Base-by-base conservation (phyloP, 2,329 filamentous ascomycete species). In the Periconia sp. region DNA sequence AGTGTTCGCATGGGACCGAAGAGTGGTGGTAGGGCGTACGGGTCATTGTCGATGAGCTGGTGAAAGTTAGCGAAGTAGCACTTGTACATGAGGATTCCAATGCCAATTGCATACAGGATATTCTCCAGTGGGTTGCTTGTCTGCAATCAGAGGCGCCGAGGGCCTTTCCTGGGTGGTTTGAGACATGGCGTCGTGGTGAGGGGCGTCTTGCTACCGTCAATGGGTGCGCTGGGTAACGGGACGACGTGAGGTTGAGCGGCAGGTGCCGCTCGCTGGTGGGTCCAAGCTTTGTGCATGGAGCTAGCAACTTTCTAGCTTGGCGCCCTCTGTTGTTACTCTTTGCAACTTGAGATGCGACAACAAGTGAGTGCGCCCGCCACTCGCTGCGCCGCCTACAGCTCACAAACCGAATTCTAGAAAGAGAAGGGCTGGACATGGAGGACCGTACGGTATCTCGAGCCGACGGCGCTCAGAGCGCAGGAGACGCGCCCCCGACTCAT, bases 21-120 rank as follows among this genome's bases (percentile, higher is more conserved):
- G 47, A 40, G 50, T 48, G 20, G 52, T 31, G 18, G 33, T 20
- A 57, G 40, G 58, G 77, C 88, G 74, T 92, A 97, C 92, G 94
- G 94, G 78, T 99, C 94, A 81, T 91, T 95, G 82, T 99, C 94
- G 78, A 99, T 97, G 80, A 97, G 89, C 94, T 99, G 79, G 47
- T 49, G 49, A 27, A 41, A 40, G 60, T 72, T 68, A 73, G 71
- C 62, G 35, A 49, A 51, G 42, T 50, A n/a, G 43, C 18, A 45
- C 49, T 56, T 49, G 64, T 64, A 68, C 63, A 60, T 62, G 49
- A 64, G 42, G 52, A 59, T 54, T 64, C 60, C 63, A 51, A 53
- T 52, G 42, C 52, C 62, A 53, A 61, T 56, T 51, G 81, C 90
- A 70, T 80, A 97, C 94, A 54, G 93, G 93, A 75, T 90, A 97